Percentiles rank a stretch among this genome's conserved stretches.
Evolutionary conservation across 176 grass and related monocot species (phyloP).

Genomic region (Ampelocalamus luodianensis): DNA sequence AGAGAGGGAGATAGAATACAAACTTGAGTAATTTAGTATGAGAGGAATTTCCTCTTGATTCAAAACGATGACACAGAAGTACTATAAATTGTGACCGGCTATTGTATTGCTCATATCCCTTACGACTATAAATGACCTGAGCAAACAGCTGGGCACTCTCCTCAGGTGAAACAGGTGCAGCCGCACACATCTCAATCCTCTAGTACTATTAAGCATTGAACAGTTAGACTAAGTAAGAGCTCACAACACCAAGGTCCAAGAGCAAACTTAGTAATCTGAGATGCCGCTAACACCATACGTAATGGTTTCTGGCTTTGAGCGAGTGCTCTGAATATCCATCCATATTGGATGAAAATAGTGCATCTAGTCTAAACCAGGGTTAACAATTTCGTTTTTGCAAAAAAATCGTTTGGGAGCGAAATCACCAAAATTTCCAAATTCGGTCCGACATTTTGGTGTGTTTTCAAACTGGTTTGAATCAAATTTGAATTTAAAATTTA

Average conservation of each 20-base stretch:
- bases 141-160: constrained; percentile 18
- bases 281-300: constrained; percentile 3
- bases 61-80: not conserved
- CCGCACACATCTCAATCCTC: not conserved
- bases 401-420: too few species aligned
- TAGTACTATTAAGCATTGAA: constrained; percentile 4
- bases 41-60: not conserved
- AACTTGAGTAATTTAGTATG: constrained; percentile 7
- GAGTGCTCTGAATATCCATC: not conserved
- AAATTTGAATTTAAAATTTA: too few species aligned
- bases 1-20: not conserved
- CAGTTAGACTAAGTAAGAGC: not conserved
- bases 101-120: constrained; percentile 15
- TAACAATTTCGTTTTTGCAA: too few species aligned
- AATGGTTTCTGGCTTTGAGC: not conserved
- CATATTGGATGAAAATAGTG: not conserved
- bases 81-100: not conserved
- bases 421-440: too few species aligned
- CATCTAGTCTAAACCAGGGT: too few species aligned
- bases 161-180: not conserved
- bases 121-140: constrained; percentile 8
- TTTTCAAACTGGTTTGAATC: too few species aligned
- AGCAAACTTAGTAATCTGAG: not conserved
- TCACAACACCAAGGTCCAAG: constrained; percentile 8
- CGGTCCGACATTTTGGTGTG: too few species aligned